These are phyloP conservation scores for Massariosphaeria phaeospora DNA, from an alignment of 495 filamentous ascomycete genomes.

Conservation along the genomic window DNA sequence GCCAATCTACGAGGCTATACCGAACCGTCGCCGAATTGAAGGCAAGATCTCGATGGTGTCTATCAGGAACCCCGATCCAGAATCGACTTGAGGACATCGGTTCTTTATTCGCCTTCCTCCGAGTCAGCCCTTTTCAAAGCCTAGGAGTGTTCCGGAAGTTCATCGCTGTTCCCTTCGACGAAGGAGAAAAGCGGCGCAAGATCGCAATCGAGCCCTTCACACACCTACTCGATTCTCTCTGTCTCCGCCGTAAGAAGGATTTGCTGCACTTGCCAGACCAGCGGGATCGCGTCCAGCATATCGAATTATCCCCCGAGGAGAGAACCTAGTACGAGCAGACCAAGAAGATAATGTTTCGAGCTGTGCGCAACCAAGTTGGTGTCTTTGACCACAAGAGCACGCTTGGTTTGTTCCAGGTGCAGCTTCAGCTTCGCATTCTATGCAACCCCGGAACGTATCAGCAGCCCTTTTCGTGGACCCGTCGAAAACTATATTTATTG, in stretches of 20 bases:
- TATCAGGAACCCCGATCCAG: conserved; percentile 31
- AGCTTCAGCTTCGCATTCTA: conserved; percentile 18
- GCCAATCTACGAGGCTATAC: conserved; percentile 15
- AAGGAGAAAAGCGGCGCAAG: conserved; percentile 7
- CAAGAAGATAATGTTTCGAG: conserved; percentile 14
- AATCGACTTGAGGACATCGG: conserved; percentile 29
- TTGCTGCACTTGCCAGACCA: conserved; percentile 21
- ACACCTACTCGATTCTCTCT: conserved; percentile 20
- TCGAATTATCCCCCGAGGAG: conserved; percentile 10
- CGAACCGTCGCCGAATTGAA: conserved; percentile 16
- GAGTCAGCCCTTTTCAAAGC: conserved; percentile 10
- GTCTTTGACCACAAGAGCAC: conserved; percentile 11
- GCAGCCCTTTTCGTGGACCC: conserved; percentile 19
- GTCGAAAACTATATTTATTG: conserved; percentile 11
- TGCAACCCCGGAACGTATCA: conserved; percentile 26
- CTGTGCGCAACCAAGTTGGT: conserved; percentile 14
- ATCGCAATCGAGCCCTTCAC: conserved; percentile 15
- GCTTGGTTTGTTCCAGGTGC: conserved; percentile 21
- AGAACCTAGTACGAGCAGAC: conserved; percentile 14
- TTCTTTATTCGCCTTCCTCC: conserved; percentile 23
- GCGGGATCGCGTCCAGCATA: background rate
- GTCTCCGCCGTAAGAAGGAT: conserved; percentile 28
- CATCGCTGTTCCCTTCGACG: conserved; percentile 10
- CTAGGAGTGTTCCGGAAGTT: conserved; percentile 9
- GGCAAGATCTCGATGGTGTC: conserved; percentile 24